Conservation (phyloP, 2,329 filamentous ascomycete genomes). For the Phyllosticta capitalensis region DNA sequence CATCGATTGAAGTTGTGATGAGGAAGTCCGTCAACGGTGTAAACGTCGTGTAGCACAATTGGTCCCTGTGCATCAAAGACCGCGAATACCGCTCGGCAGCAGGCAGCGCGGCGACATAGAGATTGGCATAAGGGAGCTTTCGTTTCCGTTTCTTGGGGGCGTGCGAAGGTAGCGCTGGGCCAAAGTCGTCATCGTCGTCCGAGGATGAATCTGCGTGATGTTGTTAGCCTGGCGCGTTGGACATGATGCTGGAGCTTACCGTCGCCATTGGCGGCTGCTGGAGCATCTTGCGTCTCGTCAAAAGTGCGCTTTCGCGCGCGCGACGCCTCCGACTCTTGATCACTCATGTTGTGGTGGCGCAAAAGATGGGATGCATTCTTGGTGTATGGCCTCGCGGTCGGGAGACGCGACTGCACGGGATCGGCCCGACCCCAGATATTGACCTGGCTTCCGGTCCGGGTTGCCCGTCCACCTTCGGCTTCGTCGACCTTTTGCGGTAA, state of each 20-base stretch:
- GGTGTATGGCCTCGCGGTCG: background rate
- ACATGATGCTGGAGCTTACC: background rate
- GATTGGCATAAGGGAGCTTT: constrained; percentile 85
- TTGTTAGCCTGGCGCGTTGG: background rate
- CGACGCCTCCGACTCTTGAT: background rate
- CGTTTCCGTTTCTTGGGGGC: constrained; percentile 81
- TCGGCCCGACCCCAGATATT: background rate
- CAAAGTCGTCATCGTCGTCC: constrained; percentile 72
- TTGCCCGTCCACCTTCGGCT: background rate
- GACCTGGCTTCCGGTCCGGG: background rate
- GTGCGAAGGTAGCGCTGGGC: constrained; percentile 76
- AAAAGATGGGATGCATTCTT: background rate
- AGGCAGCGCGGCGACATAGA: constrained; percentile 85
- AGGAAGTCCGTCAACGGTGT: constrained; percentile 90
- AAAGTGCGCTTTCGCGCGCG: constrained; percentile 5
- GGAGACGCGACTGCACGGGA: background rate
- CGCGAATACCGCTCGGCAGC: constrained; percentile 76
- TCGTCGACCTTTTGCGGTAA: background rate
- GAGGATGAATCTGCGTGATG: constrained; percentile 52
- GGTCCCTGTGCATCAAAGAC: constrained; percentile 97
- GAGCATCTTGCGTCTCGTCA: constrained; percentile 1
- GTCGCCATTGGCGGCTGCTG: background rate
- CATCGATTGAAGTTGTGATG: constrained; percentile 86
- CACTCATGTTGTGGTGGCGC: background rate
- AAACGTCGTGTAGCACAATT: constrained; percentile 76